Conservation (phyloP, 768 basidiomycete genomes). For the Russula sp. region DNA sequence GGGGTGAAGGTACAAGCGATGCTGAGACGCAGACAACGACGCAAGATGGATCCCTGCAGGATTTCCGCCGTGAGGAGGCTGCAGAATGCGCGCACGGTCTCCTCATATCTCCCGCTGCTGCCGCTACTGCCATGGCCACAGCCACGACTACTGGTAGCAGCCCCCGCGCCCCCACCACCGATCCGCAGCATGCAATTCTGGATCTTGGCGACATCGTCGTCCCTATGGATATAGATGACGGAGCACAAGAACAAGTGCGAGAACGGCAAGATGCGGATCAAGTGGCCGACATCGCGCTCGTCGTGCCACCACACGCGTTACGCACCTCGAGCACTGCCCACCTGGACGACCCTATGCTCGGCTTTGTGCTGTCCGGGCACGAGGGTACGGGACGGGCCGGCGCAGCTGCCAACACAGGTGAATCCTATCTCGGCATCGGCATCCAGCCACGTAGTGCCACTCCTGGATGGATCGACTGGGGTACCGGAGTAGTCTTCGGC, state of each 20-base stretch:
- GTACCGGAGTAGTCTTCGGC: neutral
- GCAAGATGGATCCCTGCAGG: neutral
- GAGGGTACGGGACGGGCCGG: neutral
- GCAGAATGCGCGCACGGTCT: slow-evolving; percentile 13
- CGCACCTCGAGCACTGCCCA: neutral
- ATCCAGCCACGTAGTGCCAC: neutral
- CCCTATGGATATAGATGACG: slow-evolving; percentile 1
- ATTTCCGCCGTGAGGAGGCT: slow-evolving; percentile 13
- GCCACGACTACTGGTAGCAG: neutral
- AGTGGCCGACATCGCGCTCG: neutral
- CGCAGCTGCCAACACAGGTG: neutral
- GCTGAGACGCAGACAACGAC: neutral
- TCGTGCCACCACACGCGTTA: neutral
- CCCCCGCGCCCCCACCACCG: neutral
- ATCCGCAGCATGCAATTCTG: neutral
- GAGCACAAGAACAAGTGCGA: neutral
- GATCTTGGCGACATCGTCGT: neutral
- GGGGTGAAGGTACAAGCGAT: neutral
- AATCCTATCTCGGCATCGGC: neutral
- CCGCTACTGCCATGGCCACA: neutral
- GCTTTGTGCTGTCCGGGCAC: slow-evolving; percentile 4
- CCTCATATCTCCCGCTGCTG: slow-evolving; percentile 6
- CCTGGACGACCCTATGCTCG: slow-evolving; percentile 12
- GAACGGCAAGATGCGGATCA: neutral
- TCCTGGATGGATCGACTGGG: slow-evolving; percentile 8